Evolutionary conservation across 148 eudicot genomes (phyloP).

Genomic region (Talinum fruticosum): DNA sequence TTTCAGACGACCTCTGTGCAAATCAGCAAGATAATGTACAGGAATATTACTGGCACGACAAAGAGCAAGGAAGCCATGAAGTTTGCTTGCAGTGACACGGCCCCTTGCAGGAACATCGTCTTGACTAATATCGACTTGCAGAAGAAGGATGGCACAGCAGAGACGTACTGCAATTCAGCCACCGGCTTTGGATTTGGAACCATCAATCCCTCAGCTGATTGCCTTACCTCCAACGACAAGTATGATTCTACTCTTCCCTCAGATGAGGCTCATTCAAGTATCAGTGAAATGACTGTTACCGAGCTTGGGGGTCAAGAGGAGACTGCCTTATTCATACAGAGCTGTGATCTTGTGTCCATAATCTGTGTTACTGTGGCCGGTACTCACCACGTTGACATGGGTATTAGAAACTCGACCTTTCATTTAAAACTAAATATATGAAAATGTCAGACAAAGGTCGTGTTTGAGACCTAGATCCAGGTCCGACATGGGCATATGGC

Average conservation of each 20-base stretch:
- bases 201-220: conserved; percentile 79
- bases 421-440: background rate
- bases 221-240: conserved; percentile 52
- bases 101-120: conserved; percentile 73
- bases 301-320: conserved; percentile 19
- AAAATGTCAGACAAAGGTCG: background rate
- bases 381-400: background rate
- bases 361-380: background rate
- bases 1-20: conserved; percentile 71
- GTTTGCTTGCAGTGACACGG: conserved; percentile 81
- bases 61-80: conserved; percentile 68
- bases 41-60: conserved; percentile 77
- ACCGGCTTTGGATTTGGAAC: conserved; percentile 57
- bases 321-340: conserved; percentile 63
- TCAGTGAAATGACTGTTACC: conserved; percentile 25
- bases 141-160: conserved; percentile 60
- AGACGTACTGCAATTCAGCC: conserved; percentile 71
- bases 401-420: background rate
- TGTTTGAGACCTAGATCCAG: background rate
- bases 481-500: background rate
- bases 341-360: conserved; percentile 41
- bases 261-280: background rate
- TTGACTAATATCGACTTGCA: conserved; percentile 65
- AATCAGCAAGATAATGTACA: conserved; percentile 72
- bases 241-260: conserved; percentile 23